Conservation (phyloP, 345 rosid species). For the Pistacia integerrima region DNA sequence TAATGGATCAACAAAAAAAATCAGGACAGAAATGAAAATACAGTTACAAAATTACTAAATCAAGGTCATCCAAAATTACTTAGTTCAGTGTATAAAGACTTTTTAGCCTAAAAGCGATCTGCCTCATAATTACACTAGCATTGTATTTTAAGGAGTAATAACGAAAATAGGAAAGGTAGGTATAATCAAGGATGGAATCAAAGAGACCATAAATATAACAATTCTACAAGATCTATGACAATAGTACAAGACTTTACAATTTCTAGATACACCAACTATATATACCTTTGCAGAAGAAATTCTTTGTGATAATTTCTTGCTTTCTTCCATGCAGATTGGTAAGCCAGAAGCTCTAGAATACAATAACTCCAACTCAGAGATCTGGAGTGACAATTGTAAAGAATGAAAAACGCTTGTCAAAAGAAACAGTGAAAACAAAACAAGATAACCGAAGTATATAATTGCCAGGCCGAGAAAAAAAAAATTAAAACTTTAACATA, state of each 20-base stretch:
- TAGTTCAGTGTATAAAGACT: neutral
- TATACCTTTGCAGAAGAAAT: slow-evolving; percentile 68
- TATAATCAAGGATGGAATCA: neutral
- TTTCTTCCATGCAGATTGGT: slow-evolving; percentile 56
- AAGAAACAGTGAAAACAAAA: slow-evolving; percentile 12
- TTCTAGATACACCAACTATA: slow-evolving; percentile 5
- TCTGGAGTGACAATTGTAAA: slow-evolving; percentile 38
- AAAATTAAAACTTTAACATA: slow-evolving; percentile 5
- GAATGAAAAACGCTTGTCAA: slow-evolving; percentile 9
- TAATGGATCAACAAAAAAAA: slow-evolving; percentile 34
- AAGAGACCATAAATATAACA: neutral
- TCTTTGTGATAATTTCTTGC: slow-evolving; percentile 53
- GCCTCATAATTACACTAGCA: slow-evolving; percentile 7
- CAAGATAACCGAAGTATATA: neutral
- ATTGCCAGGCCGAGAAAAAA: neutral
- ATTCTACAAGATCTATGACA: neutral
- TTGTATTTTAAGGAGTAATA: neutral
- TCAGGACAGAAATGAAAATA: slow-evolving; percentile 12
- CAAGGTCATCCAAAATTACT: neutral
- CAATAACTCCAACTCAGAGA: slow-evolving; percentile 65
- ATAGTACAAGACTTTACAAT: neutral
- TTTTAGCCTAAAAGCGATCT: neutral
- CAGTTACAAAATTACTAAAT: neutral
- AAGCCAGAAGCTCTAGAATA: slow-evolving; percentile 53
- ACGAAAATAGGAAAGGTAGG: neutral